Percentiles rank a stretch among this genome's conserved stretches.
These are phyloP conservation scores for Candida nanaspora DNA, from an alignment of 805 yeast genomes.

Conservation along the genomic window DNA sequence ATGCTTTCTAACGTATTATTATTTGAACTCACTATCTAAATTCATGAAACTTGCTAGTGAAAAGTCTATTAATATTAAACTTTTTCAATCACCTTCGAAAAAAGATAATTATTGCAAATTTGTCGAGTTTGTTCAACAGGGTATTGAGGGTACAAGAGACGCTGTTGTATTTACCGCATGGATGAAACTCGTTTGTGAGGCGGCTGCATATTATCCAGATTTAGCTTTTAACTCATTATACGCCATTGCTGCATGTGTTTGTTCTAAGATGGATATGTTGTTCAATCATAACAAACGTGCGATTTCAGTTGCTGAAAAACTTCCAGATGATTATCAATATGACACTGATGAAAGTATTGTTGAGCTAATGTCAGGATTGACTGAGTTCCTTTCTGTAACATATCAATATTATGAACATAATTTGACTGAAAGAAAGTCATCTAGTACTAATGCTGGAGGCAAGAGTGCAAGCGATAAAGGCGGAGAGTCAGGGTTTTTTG, in stretches of 20 bases:
- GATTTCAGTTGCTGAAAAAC: conserved; percentile 3
- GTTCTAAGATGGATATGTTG: conserved; percentile 18
- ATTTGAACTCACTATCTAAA: conserved; percentile 15
- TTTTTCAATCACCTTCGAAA: conserved; percentile 11
- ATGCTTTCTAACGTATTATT: conserved; percentile 10
- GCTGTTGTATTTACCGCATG: conserved; percentile 20
- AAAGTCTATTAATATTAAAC: conserved; percentile 6
- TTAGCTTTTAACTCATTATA: conserved; percentile 15
- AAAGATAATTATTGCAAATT: conserved; percentile 10
- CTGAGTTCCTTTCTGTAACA: conserved; percentile 52
- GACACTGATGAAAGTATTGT: conserved; percentile 40
- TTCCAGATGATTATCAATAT: conserved; percentile 13
- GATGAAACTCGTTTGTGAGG: conserved; percentile 17
- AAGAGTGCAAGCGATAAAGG: conserved; percentile 1
- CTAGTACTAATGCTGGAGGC: conserved; percentile 4
- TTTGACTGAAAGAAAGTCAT: conserved; percentile 6
- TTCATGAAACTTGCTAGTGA: conserved; percentile 19
- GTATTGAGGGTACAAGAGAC: conserved; percentile 15
- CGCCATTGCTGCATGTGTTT: conserved; percentile 19
- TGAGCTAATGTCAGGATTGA: conserved; percentile 49
- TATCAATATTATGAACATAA: conserved; percentile 40
- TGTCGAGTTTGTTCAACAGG: conserved; percentile 18
- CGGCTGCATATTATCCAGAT: conserved; percentile 19
- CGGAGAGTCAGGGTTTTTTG: conserved; percentile 48
- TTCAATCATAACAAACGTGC: conserved; percentile 11